phyloP scores from a whole-genome alignment of 139 green algal species.

The Astrephomene gubernaculifera region DNA sequence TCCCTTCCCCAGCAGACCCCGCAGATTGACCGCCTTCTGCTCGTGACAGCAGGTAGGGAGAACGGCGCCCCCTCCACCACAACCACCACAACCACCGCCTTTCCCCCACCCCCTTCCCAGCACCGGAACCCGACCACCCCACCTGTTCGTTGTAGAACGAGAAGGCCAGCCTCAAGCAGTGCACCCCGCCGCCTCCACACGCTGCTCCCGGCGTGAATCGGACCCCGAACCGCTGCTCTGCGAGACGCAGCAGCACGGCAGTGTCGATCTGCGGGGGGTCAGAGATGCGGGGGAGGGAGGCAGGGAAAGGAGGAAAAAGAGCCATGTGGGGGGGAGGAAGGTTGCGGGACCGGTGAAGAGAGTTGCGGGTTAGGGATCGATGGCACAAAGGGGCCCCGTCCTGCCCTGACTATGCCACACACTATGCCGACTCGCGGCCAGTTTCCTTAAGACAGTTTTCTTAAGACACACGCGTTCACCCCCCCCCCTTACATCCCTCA shows the following conservation, averaged over 20 bases:
- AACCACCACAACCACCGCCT: not conserved
- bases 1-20: not conserved
- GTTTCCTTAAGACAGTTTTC: too few relatives aligned
- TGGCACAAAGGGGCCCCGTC: not conserved
- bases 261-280: constrained; percentile 34
- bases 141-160: constrained; percentile 46
- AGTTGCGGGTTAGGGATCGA: not conserved
- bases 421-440: too few relatives aligned
- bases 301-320: not conserved
- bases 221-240: constrained; percentile 27
- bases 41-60: too few relatives aligned
- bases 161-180: constrained; percentile 43
- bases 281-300: not conserved
- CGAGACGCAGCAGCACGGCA: not conserved
- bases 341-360: not conserved
- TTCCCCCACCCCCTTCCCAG: not conserved
- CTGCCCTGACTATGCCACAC: too few relatives aligned
- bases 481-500: too few relatives aligned
- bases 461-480: too few relatives aligned
- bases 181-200: constrained; percentile 22
- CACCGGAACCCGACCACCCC: not conserved
- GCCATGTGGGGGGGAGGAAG: not conserved
- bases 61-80: not conserved
- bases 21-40: too few relatives aligned
- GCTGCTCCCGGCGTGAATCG: constrained; percentile 44